Percentiles rank a stretch among this genome's conserved stretches.
phyloP scores from a whole-genome alignment of 371 early-diverging fungal genomes.

The Dinochytrium kinnereticum region DNA sequence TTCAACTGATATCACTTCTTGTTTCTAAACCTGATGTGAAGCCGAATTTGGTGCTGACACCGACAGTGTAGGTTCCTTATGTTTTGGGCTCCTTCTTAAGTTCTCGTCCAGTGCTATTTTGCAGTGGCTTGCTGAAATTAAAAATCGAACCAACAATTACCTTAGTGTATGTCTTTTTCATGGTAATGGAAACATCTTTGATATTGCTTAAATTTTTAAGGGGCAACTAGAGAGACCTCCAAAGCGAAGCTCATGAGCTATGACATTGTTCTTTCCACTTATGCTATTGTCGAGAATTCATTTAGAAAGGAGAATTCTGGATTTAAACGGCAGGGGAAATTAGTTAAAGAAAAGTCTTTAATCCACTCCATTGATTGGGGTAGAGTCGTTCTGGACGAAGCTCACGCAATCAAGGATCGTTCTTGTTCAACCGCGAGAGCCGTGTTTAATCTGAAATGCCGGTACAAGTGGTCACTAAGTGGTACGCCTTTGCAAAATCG shows the following conservation, averaged over 20 bases:
- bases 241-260: conserved; percentile 59
- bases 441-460: conserved; percentile 76
- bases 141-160: conserved; percentile 64
- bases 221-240: conserved; percentile 59
- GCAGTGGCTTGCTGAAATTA: conserved; percentile 89
- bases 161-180: conserved; percentile 75
- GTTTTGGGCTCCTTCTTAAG: not conserved
- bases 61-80: conserved; percentile 56
- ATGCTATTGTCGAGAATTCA: conserved; percentile 75
- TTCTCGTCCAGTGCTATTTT: conserved; percentile 71
- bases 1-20: conserved; percentile 91
- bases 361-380: conserved; percentile 83
- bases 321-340: conserved; percentile 49
- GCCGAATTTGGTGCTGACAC: conserved; percentile 87
- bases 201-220: conserved; percentile 8
- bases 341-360: conserved; percentile 69
- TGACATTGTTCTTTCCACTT: conserved; percentile 89
- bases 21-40: conserved; percentile 61
- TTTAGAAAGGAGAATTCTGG: conserved; percentile 82
- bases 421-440: conserved; percentile 87
- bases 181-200: conserved; percentile 55
- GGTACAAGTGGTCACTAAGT: conserved; percentile 86
- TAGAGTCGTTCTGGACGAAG: conserved; percentile 92
- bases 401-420: conserved; percentile 96
- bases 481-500: conserved; percentile 99